These are phyloP conservation scores for Epichloe sylvatica DNA, from an alignment of 2,329 filamentous ascomycete genomes.

Conservation along the genomic window DNA sequence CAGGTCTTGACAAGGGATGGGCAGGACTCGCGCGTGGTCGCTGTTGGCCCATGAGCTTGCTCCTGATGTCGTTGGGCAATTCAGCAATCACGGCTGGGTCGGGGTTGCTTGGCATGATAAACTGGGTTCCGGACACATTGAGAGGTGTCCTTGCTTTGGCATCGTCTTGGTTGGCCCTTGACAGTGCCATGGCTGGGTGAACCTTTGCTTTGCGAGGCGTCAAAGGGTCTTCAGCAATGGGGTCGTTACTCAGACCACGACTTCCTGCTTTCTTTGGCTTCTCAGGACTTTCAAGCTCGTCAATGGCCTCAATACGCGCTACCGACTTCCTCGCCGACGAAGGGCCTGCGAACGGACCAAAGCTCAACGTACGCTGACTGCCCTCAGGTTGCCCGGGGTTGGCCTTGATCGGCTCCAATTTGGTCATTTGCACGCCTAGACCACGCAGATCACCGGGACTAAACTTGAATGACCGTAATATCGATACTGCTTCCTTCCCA, in stretches of 20 bases:
- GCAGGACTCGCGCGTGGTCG: conserved; percentile 17
- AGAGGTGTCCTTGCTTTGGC: conserved; percentile 50
- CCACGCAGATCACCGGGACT: conserved; percentile 87
- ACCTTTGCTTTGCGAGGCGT: conserved; percentile 38
- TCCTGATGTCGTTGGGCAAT: conserved; percentile 69
- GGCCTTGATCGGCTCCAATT: conserved; percentile 64
- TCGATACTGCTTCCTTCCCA: conserved; percentile 69
- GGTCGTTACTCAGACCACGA: conserved; percentile 27
- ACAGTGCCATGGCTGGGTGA: conserved; percentile 40
- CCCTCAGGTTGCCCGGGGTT: conserved; percentile 36
- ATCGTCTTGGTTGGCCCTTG: conserved; percentile 35
- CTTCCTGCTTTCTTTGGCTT: conserved; percentile 18
- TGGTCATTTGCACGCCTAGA: conserved; percentile 85
- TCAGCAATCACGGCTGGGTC: conserved; percentile 74
- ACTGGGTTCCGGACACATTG: conserved; percentile 78
- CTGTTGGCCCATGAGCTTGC: conserved; percentile 54
- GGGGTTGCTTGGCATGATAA: conserved; percentile 71
- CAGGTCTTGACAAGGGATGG: conserved; percentile 18
- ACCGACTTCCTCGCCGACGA: conserved; percentile 25
- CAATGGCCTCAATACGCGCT: conserved; percentile 32
- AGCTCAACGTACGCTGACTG: conserved; percentile 67
- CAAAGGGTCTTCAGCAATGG: conserved; percentile 40
- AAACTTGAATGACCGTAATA: conserved; percentile 69
- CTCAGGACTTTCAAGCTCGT: conserved; percentile 29
- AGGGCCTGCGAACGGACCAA: conserved; percentile 40